Conservation (phyloP, 352 stramenopile species). For the Pythium monospermum region DNA sequence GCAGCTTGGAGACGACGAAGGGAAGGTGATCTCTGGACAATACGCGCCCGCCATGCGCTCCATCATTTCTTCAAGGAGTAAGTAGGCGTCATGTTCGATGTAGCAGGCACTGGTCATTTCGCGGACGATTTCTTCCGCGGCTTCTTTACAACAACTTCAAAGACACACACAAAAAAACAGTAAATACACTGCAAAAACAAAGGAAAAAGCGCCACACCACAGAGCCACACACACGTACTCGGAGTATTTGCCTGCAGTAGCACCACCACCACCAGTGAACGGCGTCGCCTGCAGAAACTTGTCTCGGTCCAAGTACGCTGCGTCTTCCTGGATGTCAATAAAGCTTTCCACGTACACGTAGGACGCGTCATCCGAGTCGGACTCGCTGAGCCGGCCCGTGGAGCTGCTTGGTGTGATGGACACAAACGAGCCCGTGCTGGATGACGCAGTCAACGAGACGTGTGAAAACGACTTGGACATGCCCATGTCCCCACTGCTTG, state of each 20-base stretch:
- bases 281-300: constrained; percentile 37
- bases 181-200: neutral
- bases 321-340: constrained; percentile 40
- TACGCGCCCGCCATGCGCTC: constrained; percentile 66
- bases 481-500: neutral
- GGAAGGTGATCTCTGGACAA: constrained; percentile 31
- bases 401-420: constrained; percentile 15
- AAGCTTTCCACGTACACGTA: constrained; percentile 76
- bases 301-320: constrained; percentile 24
- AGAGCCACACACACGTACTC: constrained; percentile 30
- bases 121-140: constrained; percentile 42
- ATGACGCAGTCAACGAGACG: constrained; percentile 9
- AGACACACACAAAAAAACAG: neutral
- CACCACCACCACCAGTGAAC: constrained; percentile 29
- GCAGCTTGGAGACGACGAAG: neutral
- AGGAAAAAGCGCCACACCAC: neutral
- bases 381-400: constrained; percentile 25
- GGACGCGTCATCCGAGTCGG: constrained; percentile 47
- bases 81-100: constrained; percentile 65
- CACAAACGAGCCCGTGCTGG: constrained; percentile 15
- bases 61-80: constrained; percentile 69
- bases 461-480: constrained; percentile 12
- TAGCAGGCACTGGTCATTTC: constrained; percentile 40
- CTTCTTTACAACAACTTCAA: constrained; percentile 47
- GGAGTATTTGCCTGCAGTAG: constrained; percentile 49